Percentiles rank a stretch among this genome's conserved stretches.
Conservation (phyloP, 2,329 filamentous ascomycete species). For the Hirsutella thompsonii region DNA sequence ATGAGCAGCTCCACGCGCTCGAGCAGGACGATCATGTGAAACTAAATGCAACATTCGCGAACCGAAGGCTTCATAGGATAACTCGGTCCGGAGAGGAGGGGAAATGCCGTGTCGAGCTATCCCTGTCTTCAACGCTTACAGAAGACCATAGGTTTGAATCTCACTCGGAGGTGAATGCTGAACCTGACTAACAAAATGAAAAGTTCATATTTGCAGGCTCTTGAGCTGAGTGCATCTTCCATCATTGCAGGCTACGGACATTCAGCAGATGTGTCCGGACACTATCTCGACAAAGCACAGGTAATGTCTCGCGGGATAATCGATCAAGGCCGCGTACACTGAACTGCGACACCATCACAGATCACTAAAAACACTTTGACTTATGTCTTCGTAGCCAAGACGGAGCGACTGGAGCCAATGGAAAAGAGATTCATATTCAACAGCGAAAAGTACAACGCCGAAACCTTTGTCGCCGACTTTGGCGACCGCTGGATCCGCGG, state of each 20-base stretch:
- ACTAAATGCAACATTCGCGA: no score
- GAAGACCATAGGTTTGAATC: not conserved
- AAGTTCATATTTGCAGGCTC: slow-evolving; percentile 1
- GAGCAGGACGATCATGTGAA: no score
- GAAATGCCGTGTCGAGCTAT: no score
- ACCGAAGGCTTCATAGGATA: no score
- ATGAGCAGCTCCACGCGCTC: not conserved
- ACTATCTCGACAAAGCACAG: slow-evolving; percentile 1
- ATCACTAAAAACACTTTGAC: not conserved
- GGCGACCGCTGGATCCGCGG: slow-evolving; percentile 2
- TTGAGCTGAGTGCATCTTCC: not conserved
- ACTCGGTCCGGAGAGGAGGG: no score
- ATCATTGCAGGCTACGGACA: slow-evolving; percentile 1
- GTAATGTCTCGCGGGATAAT: not conserved
- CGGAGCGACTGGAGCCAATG: not conserved
- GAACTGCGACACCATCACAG: not conserved
- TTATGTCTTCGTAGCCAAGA: not conserved
- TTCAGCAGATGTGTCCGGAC: not conserved
- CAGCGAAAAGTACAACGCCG: not conserved
- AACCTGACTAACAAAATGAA: not conserved
- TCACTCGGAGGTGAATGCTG: no score
- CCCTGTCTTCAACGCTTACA: no score
- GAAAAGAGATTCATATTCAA: not conserved
- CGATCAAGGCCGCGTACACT: not conserved
- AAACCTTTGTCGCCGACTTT: not conserved